phyloP scores from a whole-genome alignment of 2,329 filamentous ascomycete genomes.

The Rutstroemia sp. region DNA sequence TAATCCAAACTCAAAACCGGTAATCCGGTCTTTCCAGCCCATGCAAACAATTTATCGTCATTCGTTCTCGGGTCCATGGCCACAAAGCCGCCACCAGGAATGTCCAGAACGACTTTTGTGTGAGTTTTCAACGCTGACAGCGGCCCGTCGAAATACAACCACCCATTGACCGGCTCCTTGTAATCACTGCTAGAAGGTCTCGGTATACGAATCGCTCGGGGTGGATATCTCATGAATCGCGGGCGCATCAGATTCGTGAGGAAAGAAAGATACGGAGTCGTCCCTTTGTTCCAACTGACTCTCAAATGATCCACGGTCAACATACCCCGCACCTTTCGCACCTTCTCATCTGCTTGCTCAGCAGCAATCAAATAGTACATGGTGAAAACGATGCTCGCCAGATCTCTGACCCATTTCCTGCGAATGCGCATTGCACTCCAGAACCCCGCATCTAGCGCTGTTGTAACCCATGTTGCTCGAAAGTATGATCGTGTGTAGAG shows the following conservation, averaged over 20 bases:
- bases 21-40: constrained; percentile 83
- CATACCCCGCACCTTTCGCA: constrained; percentile 78
- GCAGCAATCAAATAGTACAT: constrained; percentile 88
- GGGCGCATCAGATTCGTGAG: constrained; percentile 69
- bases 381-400: constrained; percentile 77
- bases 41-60: constrained; percentile 88
- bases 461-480: constrained; percentile 93
- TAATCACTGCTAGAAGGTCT: constrained; percentile 75
- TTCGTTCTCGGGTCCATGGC: constrained; percentile 94
- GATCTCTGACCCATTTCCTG: constrained; percentile 70
- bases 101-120: constrained; percentile 73
- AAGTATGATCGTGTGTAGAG: constrained; percentile 92
- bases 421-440: constrained; percentile 97
- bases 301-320: constrained; percentile 87
- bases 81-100: constrained; percentile 91
- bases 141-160: constrained; percentile 92
- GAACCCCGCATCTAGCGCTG: constrained; percentile 90
- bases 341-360: constrained; percentile 93
- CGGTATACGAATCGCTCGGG: constrained; percentile 76
- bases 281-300: constrained; percentile 93
- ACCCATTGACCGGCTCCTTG: constrained; percentile 72
- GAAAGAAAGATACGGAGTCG: constrained; percentile 73
- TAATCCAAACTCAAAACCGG: constrained; percentile 91
- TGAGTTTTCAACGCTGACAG: constrained; percentile 69
- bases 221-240: constrained; percentile 71